phyloP scores from a whole-genome alignment of 2,329 filamentous ascomycete genomes.

The Aspergillus novofumigatus region DNA sequence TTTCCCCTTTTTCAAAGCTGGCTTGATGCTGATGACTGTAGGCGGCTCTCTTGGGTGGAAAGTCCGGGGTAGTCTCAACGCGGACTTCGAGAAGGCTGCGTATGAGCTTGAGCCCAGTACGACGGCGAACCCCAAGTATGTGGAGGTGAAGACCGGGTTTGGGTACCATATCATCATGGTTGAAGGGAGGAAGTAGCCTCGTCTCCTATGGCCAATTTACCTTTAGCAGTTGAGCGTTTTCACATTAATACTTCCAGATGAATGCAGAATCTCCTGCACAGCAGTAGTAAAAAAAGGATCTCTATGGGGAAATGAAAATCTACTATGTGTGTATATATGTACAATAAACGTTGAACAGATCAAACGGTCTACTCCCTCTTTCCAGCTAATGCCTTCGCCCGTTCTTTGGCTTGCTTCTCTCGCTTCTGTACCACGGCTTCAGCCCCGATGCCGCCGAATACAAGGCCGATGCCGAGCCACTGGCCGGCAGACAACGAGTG shows the following conservation, averaged over 20 bases:
- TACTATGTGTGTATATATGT: conserved; percentile 4
- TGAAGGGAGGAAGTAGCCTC: conserved; percentile 55
- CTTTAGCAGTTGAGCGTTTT: not conserved
- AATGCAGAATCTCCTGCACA: not conserved
- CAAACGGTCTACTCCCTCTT: conserved; percentile 24
- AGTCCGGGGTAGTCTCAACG: conserved; percentile 52
- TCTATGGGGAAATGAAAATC: not conserved
- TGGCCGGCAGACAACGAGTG: conserved; percentile 84
- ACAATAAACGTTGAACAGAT: not conserved
- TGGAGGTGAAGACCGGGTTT: conserved; percentile 59
- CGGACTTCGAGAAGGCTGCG: conserved; percentile 58
- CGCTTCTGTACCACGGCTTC: conserved; percentile 76
- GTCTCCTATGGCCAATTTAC: not conserved
- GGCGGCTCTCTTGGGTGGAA: conserved; percentile 64
- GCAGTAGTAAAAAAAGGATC: not conserved
- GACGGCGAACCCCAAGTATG: conserved; percentile 58
- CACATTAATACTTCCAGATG: not conserved
- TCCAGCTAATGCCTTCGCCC: conserved; percentile 48
- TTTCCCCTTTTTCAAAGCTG: conserved; percentile 1
- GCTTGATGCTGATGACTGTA: conserved; percentile 22
- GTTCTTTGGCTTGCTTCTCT: conserved; percentile 80
- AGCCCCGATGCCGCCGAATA: conserved; percentile 92
- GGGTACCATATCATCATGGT: conserved; percentile 69
- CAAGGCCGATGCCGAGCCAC: conserved; percentile 85
- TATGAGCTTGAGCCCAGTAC: conserved; percentile 60